Conservation (phyloP, 257 asterid genomes). For the Pogostemon cablin region DNA sequence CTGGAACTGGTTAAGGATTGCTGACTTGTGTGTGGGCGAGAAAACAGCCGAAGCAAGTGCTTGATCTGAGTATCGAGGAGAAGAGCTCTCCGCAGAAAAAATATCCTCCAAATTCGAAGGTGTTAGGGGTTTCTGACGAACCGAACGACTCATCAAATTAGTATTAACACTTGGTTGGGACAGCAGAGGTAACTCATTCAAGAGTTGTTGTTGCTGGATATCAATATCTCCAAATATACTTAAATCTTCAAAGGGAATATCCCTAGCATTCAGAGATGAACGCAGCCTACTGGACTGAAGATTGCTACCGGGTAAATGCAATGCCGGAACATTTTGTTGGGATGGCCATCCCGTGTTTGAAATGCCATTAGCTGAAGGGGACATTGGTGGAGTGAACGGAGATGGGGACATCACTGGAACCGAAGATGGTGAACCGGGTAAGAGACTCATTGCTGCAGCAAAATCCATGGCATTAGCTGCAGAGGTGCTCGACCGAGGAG, state of each 20-base stretch:
- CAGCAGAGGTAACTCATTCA: constrained; percentile 49
- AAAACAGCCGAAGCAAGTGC: constrained; percentile 49
- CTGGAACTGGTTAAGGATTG: constrained; percentile 65
- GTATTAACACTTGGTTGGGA: constrained; percentile 38
- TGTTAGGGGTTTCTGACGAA: constrained; percentile 49
- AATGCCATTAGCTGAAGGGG: constrained; percentile 60
- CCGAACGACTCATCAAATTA: constrained; percentile 52
- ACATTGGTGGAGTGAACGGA: constrained; percentile 75
- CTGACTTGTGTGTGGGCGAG: constrained; percentile 67
- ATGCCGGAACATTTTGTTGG: constrained; percentile 64
- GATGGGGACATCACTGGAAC: constrained; percentile 47
- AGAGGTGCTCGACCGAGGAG: constrained; percentile 58
- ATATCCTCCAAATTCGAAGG: constrained; percentile 81
- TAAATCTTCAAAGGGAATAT: constrained; percentile 49
- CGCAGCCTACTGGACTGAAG: constrained; percentile 77
- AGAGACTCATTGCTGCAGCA: constrained; percentile 60
- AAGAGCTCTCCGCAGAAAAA: constrained; percentile 66
- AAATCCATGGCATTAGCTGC: constrained; percentile 59
- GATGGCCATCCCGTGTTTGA: constrained; percentile 62
- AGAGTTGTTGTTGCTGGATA: constrained; percentile 55
- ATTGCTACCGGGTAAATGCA: constrained; percentile 77
- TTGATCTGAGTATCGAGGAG: constrained; percentile 71
- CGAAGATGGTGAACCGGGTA: constrained; percentile 76
- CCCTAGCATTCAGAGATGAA: constrained; percentile 73
- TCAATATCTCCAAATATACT: constrained; percentile 52